phyloP scores from a whole-genome alignment of 2,329 filamentous ascomycete species.

The Coniochaeta sp. region DNA sequence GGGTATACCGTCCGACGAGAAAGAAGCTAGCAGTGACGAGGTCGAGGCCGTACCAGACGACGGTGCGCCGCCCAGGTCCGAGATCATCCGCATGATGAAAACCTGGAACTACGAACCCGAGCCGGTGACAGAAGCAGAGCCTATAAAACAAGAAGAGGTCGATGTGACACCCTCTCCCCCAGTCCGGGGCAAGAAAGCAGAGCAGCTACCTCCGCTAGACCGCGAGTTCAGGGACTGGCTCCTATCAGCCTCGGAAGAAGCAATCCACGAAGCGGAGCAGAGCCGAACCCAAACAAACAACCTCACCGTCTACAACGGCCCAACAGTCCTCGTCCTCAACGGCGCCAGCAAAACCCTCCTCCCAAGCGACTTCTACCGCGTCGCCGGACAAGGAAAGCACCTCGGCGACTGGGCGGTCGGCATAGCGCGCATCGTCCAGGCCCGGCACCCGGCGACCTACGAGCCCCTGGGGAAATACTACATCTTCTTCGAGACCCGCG shows the following conservation, averaged over 20 bases:
- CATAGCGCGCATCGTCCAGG: conserved; percentile 54
- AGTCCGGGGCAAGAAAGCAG: not conserved
- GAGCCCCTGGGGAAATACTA: conserved; percentile 60
- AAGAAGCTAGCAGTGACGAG: not conserved
- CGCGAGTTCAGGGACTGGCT: conserved; percentile 11
- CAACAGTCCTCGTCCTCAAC: conserved; percentile 44
- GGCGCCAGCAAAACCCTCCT: conserved; percentile 52
- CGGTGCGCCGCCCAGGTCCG: not conserved
- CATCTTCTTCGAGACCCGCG: conserved; percentile 56
- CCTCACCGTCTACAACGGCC: not conserved
- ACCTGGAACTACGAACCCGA: not conserved
- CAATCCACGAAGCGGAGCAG: not conserved
- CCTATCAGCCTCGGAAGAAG: not conserved
- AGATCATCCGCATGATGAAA: not conserved
- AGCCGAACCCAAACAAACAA: not conserved
- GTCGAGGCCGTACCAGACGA: not conserved
- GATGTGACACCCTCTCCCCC: not conserved
- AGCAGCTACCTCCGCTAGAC: not conserved
- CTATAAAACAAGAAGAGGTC: not conserved
- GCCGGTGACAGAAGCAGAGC: not conserved
- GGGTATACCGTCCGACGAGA: not conserved
- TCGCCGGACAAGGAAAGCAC: conserved; percentile 54
- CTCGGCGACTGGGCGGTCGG: conserved; percentile 62
- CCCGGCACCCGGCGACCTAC: conserved; percentile 56
- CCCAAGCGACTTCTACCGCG: conserved; percentile 64